Evolutionary conservation across 495 filamentous ascomycete genomes (phyloP).

Genomic region (Apodospora peruviana): DNA sequence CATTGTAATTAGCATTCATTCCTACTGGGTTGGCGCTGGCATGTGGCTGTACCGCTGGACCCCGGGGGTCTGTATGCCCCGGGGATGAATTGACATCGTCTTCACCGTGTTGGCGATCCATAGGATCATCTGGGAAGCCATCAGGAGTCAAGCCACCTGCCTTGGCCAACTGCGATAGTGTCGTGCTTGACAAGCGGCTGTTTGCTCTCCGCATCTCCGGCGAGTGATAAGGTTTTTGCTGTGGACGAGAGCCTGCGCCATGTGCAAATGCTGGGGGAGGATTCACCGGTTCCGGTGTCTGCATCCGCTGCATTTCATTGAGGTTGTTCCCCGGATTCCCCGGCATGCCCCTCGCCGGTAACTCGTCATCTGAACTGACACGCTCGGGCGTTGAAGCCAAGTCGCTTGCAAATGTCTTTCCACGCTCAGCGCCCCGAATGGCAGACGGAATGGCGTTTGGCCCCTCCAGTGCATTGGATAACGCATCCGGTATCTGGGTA

Average conservation of each 20-base stretch:
- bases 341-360: conserved; percentile 23
- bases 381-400: conserved; percentile 46
- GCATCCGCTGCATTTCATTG: conserved; percentile 49
- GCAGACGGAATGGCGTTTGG: conserved; percentile 12
- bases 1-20: conserved; percentile 44
- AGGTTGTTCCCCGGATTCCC: conserved; percentile 25
- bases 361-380: conserved; percentile 54
- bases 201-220: conserved; percentile 72
- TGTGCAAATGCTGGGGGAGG: conserved; percentile 72
- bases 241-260: conserved; percentile 42
- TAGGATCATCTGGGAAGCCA: conserved; percentile 10
- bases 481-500: conserved; percentile 16
- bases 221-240: conserved; percentile 60
- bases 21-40: conserved; percentile 35
- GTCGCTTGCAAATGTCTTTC: conserved; percentile 30
- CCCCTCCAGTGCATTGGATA: conserved; percentile 7
- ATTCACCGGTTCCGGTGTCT: conserved; percentile 66
- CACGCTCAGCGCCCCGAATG: conserved; percentile 23
- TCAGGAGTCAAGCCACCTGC: conserved; percentile 46
- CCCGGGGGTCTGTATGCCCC: conserved; percentile 29
- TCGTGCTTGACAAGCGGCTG: conserved; percentile 74
- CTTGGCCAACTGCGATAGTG: conserved; percentile 68
- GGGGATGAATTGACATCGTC: conserved; percentile 12
- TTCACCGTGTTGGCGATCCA: conserved; percentile 21
- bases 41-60: conserved; percentile 43